Percentiles rank a stretch among this genome's conserved stretches.
Conservation (phyloP, 306 rosid species). For the Dalbergia oliveri region DNA sequence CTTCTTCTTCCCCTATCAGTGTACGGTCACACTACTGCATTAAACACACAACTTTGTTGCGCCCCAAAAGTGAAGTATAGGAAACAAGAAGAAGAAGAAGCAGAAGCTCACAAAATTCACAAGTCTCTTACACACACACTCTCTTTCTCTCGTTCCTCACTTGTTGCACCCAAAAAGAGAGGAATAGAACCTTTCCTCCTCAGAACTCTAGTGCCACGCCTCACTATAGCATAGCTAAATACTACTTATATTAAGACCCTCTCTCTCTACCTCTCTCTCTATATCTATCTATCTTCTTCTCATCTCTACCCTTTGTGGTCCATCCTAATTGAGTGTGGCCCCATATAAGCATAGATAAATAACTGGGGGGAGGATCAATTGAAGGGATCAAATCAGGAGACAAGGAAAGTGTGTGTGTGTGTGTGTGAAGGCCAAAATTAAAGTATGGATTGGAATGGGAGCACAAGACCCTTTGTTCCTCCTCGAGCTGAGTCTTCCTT, state of each 20-base stretch:
- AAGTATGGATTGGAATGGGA: conserved; percentile 84
- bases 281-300: conserved; percentile 36
- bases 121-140: background rate
- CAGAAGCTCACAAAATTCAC: conserved; percentile 45
- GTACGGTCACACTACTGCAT: conserved; percentile 45
- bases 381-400: conserved; percentile 33
- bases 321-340: conserved; percentile 46
- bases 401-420: conserved; percentile 14
- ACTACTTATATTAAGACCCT: conserved; percentile 6
- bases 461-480: conserved; percentile 69
- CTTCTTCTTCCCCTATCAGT: background rate
- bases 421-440: conserved; percentile 39
- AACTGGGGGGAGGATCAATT: conserved; percentile 16
- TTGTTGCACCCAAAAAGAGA: conserved; percentile 44
- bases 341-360: conserved; percentile 51
- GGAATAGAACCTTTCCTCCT: conserved; percentile 50
- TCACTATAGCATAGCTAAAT: background rate
- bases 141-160: conserved; percentile 35
- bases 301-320: conserved; percentile 61
- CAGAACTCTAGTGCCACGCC: conserved; percentile 58
- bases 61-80: conserved; percentile 58
- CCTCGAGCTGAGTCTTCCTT: conserved; percentile 67
- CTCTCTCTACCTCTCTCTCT: too few relatives aligned
- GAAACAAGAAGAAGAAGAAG: background rate
- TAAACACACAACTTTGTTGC: conserved; percentile 66